Evolutionary conservation across 257 asterid genomes (phyloP).

Genomic region (Buddleja alternifolia): DNA sequence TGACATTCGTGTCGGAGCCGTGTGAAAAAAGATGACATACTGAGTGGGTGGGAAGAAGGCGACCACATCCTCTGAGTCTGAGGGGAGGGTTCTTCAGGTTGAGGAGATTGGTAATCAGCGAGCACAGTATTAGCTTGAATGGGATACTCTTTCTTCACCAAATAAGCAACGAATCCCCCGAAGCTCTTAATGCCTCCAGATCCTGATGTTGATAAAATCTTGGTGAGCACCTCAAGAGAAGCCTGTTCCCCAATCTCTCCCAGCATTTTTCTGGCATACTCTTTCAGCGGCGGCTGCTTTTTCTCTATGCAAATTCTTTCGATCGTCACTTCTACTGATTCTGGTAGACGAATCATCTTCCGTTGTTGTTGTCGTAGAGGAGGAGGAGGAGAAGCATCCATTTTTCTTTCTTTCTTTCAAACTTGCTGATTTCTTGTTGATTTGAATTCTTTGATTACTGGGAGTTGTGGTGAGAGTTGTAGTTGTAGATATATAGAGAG

Average conservation of each 20-base stretch:
- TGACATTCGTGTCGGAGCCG: too few relatives aligned
- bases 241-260: constrained; percentile 40
- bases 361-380: too few relatives aligned
- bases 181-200: constrained; percentile 9
- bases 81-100: constrained; percentile 26
- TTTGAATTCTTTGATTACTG: neutral
- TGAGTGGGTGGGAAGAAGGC: constrained; percentile 13
- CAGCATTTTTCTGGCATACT: constrained; percentile 32
- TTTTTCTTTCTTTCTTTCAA: neutral
- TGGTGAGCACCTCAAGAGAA: constrained; percentile 25
- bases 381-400: constrained; percentile 20
- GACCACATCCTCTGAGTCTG: constrained; percentile 8
- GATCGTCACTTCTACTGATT: constrained; percentile 33
- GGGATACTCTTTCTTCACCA: constrained; percentile 27
- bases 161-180: constrained; percentile 24
- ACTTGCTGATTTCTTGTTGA: neutral
- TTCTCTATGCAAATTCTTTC: constrained; percentile 32
- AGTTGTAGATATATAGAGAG: neutral
- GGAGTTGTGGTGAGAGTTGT: too few relatives aligned
- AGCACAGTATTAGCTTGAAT: neutral
- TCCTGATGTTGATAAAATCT: constrained; percentile 25
- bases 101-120: constrained; percentile 5
- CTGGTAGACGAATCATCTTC: constrained; percentile 35
- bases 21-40: constrained; percentile 25
- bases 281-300: constrained; percentile 22